Base-by-base conservation (phyloP, 2,329 filamentous ascomycete genomes). In the Penicillium sp. region DNA sequence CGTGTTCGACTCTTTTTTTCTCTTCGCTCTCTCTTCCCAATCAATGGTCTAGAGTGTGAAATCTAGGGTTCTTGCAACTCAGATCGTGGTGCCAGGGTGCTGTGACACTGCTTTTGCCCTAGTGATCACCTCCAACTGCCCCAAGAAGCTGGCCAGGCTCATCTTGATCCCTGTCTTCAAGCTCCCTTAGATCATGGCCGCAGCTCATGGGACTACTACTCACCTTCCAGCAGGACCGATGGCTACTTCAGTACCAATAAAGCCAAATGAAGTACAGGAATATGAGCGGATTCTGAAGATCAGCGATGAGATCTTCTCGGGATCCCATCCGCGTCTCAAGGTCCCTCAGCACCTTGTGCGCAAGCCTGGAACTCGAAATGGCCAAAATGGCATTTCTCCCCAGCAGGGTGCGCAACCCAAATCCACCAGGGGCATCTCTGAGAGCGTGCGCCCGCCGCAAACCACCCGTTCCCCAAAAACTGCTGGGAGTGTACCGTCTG, bases 261-360 rank as follows among this genome's bases (percentile, higher is more conserved):
- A 79, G 51, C 62, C 74, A 43, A 71, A 76, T 57, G 79, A 84
- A 59, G 68, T 84, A 34, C 67, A 74, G 56, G 80, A 90, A 67
- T 93, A 88, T 72, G 79, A 84, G 60, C 87, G 84, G 69, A 86
- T 97, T 58, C 65, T 94, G 59, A 79, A 76, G 54, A 82, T 97
- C 66, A 84, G 83, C 67, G 86, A 95, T 72, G 76, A 82, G 54
- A 78, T 97, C 55, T 74, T 93, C 61, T 80, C 86, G 64, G 89
- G 90, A 60, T 81, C 77, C 57, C 71, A 74, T 59, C 75, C 78
- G 50, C 74, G 73, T 56, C 72, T 82, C 60, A 79, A 75, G 58
- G 72, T 81, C 47, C 75, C 78, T 52, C 64, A 73, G 53, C 70
- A 75, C 63, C 73, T 76, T 55, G 58, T 72, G 55, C 68, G 67